These are phyloP conservation scores for Geotrichum klebahnii DNA, from an alignment of 1,139 yeast species.

Conservation along the genomic window DNA sequence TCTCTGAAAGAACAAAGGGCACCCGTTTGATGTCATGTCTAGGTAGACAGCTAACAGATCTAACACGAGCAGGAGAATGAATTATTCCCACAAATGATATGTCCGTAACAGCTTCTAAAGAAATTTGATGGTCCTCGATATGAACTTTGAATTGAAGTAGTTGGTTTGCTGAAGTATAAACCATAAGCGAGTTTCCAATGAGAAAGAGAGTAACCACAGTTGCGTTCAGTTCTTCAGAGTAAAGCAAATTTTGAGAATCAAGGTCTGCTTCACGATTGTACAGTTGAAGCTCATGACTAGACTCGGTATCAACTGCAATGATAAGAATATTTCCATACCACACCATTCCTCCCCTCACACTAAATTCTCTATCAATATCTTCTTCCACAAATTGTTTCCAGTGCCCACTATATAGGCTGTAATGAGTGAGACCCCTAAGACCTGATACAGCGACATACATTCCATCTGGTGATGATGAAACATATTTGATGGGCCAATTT, in stretches of 20 bases:
- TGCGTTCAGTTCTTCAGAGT: slow-evolving; percentile 30
- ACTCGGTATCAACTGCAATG: slow-evolving; percentile 38
- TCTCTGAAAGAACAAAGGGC: slow-evolving; percentile 20
- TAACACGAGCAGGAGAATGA: slow-evolving; percentile 39
- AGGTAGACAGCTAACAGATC: slow-evolving; percentile 32
- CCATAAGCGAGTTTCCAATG: slow-evolving; percentile 34
- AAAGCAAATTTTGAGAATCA: slow-evolving; percentile 32
- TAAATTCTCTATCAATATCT: slow-evolving; percentile 39
- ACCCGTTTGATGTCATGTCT: slow-evolving; percentile 12
- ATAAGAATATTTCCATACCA: slow-evolving; percentile 43
- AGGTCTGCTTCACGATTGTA: slow-evolving; percentile 40
- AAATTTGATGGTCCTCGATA: slow-evolving; percentile 22
- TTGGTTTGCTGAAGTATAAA: slow-evolving; percentile 36
- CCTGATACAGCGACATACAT: slow-evolving; percentile 45
- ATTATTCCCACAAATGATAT: slow-evolving; percentile 37
- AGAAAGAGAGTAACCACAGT: slow-evolving; percentile 35
- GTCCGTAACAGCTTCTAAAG: slow-evolving; percentile 32
- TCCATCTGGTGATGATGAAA: slow-evolving; percentile 42
- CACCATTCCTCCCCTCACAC: slow-evolving; percentile 43
- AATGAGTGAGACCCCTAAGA: slow-evolving; percentile 42
- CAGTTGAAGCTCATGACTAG: slow-evolving; percentile 35
- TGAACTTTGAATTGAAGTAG: slow-evolving; percentile 33
- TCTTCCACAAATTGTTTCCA: slow-evolving; percentile 43
- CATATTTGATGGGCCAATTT: slow-evolving; percentile 43
- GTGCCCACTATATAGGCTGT: slow-evolving; percentile 39